Conservation (phyloP, 1,139 yeast genomes). For the Entelexis sorbosivorans region DNA sequence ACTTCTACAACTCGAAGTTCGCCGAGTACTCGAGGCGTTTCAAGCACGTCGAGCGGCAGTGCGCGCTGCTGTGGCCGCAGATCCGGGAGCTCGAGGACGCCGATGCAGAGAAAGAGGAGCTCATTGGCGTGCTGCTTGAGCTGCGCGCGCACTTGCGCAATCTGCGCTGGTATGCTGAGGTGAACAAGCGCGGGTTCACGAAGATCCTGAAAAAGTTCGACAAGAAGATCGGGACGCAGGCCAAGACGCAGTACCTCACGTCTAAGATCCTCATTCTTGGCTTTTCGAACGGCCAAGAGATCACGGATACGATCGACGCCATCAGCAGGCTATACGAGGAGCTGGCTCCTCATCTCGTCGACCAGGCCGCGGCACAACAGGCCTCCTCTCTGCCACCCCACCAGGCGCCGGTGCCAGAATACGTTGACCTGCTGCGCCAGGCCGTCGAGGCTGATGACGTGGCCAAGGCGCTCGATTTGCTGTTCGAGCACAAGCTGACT, state of each 20-base stretch:
- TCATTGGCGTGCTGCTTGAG: slow-evolving; percentile 64
- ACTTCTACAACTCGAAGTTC: slow-evolving; percentile 61
- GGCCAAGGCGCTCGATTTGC: slow-evolving; percentile 22
- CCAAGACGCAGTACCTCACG: slow-evolving; percentile 54
- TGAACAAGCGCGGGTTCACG: slow-evolving; percentile 79
- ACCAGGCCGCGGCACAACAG: neutral
- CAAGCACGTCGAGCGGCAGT: slow-evolving; percentile 32
- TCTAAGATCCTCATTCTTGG: slow-evolving; percentile 66
- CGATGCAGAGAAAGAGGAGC: slow-evolving; percentile 69
- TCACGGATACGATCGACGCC: slow-evolving; percentile 42
- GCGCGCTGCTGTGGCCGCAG: slow-evolving; percentile 13
- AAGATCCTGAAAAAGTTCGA: slow-evolving; percentile 78
- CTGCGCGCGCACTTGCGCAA: slow-evolving; percentile 68
- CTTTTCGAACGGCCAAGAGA: slow-evolving; percentile 55
- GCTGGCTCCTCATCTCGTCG: slow-evolving; percentile 33
- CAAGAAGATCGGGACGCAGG: slow-evolving; percentile 64
- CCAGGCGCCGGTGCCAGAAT: neutral
- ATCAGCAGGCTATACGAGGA: slow-evolving; percentile 48
- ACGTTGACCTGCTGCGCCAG: slow-evolving; percentile 16
- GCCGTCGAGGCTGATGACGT: slow-evolving; percentile 27
- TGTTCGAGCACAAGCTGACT: slow-evolving; percentile 12
- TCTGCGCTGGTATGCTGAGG: slow-evolving; percentile 81
- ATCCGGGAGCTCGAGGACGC: slow-evolving; percentile 22
- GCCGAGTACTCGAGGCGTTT: slow-evolving; percentile 65
- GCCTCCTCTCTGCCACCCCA: neutral